Percentiles rank a stretch among this genome's conserved stretches.
These are phyloP conservation scores for Ophiosphaerella narmari DNA, from an alignment of 2,329 filamentous ascomycete species.

Conservation along the genomic window DNA sequence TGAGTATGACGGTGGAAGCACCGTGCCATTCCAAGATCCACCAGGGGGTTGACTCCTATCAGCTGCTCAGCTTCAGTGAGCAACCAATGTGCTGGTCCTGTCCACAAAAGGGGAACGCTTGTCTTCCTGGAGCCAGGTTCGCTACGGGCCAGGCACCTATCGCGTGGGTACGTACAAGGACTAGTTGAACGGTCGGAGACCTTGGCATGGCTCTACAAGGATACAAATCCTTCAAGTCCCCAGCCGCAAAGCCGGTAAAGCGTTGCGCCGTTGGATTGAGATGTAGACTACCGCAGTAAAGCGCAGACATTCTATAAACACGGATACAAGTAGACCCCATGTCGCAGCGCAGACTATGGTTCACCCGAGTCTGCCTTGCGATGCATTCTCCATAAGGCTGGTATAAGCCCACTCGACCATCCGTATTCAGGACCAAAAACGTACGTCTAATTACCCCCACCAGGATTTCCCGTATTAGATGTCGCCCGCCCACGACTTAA, in stretches of 20 bases:
- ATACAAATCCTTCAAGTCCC: constrained; percentile 44
- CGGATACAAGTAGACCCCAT: constrained; percentile 41
- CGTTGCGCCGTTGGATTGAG: constrained; percentile 34
- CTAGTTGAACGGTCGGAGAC: constrained; percentile 44
- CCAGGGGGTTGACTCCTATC: constrained; percentile 5
- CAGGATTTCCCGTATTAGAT: constrained; percentile 31
- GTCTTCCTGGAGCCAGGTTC: constrained; percentile 29
- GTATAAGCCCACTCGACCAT: constrained; percentile 30
- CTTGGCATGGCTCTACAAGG: constrained; percentile 40
- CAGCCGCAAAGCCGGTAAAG: constrained; percentile 44
- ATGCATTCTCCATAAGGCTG: constrained; percentile 36
- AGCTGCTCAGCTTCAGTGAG: background rate
- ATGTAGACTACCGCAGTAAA: constrained; percentile 30
- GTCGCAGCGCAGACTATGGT: constrained; percentile 41
- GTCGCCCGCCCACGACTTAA: constrained; percentile 32
- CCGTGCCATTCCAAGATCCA: constrained; percentile 8
- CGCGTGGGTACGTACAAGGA: constrained; percentile 31
- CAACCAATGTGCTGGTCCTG: constrained; percentile 1
- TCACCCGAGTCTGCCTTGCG: constrained; percentile 41
- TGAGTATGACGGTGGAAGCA: constrained; percentile 3
- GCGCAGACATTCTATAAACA: constrained; percentile 38
- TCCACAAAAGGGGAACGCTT: constrained; percentile 17
- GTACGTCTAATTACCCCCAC: constrained; percentile 42
- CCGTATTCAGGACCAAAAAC: constrained; percentile 33
- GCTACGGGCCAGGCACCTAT: constrained; percentile 31